Evolutionary conservation across 495 filamentous ascomycete genomes (phyloP).

Genomic region (Usnea hakonensis): DNA sequence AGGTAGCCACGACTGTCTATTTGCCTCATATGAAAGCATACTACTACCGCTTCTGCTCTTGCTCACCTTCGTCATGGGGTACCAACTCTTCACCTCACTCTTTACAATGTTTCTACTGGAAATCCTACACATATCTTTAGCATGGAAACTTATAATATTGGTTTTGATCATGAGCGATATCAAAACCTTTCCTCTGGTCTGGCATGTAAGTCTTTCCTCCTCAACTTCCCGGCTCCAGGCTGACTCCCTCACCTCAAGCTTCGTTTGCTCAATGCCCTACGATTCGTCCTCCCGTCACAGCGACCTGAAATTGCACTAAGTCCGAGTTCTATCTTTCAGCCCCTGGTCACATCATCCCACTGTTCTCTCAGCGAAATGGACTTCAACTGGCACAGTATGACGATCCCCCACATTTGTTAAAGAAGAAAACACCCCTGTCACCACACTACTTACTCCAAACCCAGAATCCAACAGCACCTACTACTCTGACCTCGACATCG

Average conservation of each 20-base stretch:
- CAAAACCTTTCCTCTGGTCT: background rate
- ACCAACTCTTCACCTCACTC: background rate
- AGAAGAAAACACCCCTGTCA: background rate
- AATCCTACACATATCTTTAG: background rate
- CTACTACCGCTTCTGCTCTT: background rate
- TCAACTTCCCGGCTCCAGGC: background rate
- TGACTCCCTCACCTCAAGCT: background rate
- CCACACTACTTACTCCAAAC: background rate
- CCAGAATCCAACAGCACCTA: constrained; percentile 70
- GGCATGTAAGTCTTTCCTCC: background rate
- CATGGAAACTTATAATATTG: background rate
- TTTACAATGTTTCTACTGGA: background rate
- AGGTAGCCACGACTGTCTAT: too few species aligned
- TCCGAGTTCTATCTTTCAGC: constrained; percentile 36
- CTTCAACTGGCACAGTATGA: constrained; percentile 64
- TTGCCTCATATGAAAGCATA: background rate
- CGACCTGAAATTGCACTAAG: background rate
- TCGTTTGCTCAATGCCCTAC: background rate
- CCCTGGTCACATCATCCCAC: constrained; percentile 44
- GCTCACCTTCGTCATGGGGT: background rate
- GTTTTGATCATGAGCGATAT: background rate
- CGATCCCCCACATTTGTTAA: too few species aligned
- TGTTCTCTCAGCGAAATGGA: constrained; percentile 56
- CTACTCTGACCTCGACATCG: constrained; percentile 72
- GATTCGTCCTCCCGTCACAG: background rate